Evolutionary conservation across 208 protist genomes (phyloP).

Genomic region (Trypanosoma congolense): DNA sequence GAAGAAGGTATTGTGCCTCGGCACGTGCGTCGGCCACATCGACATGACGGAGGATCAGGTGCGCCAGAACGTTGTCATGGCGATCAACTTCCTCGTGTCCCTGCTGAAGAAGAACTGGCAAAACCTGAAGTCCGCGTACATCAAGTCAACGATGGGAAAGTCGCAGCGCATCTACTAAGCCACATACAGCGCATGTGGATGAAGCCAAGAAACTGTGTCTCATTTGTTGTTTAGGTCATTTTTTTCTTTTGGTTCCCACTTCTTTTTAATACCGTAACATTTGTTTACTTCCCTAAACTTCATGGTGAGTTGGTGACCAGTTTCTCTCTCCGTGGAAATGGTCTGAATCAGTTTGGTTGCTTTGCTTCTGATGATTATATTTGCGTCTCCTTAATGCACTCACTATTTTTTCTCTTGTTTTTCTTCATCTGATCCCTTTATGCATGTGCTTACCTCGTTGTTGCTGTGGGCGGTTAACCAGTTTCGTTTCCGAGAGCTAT

Average conservation of each 20-base stretch:
- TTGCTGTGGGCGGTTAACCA: too few relatives aligned
- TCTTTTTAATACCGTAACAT: too few relatives aligned
- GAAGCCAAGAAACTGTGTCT: constrained; percentile 1
- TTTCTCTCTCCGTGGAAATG: too few relatives aligned
- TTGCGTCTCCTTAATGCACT: too few relatives aligned
- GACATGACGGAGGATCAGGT: constrained; percentile 95
- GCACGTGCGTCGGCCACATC: constrained; percentile 96
- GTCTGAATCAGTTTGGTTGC: too few relatives aligned
- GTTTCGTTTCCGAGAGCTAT: constrained; percentile 40
- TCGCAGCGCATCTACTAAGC: constrained; percentile 96
- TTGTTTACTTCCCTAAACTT: too few relatives aligned
- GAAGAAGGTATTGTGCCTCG: constrained; percentile 99
- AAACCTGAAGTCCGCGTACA: constrained; percentile 98
- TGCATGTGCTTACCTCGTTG: too few relatives aligned
- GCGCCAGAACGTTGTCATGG: constrained; percentile 93
- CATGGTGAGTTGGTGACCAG: too few relatives aligned
- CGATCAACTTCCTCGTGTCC: constrained; percentile 99
- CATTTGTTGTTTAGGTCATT: constrained; percentile 3
- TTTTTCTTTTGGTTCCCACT: constrained; percentile 5
- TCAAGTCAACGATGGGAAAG: constrained; percentile 99
- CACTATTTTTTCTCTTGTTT: background rate
- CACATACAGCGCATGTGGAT: background rate
- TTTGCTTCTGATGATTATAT: too few relatives aligned
- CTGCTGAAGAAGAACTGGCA: constrained; percentile 99
- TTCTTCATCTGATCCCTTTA: too few relatives aligned